These are phyloP conservation scores for Cystobasidium slooffiae DNA, from an alignment of 1,284 basidiomycete genomes.

Conservation along the genomic window DNA sequence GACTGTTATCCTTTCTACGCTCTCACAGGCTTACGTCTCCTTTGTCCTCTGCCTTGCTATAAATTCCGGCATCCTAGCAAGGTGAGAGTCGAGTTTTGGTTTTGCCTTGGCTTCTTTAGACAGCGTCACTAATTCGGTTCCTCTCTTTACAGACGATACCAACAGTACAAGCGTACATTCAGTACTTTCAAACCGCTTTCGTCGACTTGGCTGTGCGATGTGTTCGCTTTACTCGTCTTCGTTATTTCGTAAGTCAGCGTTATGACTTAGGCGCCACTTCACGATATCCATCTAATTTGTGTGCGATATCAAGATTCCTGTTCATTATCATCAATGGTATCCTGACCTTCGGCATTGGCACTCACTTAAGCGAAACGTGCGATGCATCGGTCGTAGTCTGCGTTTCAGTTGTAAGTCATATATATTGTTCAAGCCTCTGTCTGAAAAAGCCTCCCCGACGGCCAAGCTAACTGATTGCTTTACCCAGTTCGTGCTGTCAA, in stretches of 20 bases:
- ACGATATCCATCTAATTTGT: not conserved
- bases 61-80: conserved; percentile 32
- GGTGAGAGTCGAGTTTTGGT: not conserved
- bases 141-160: not conserved
- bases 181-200: conserved; percentile 12
- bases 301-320: not conserved
- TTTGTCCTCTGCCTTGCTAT: conserved; percentile 36
- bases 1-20: not conserved
- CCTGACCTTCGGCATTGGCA: conserved; percentile 40
- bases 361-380: conserved; percentile 21
- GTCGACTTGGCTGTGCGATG: conserved; percentile 33
- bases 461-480: not conserved
- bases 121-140: not conserved
- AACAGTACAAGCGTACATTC: conserved; percentile 23
- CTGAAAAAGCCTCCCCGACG: not conserved
- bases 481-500: conserved; percentile 38
- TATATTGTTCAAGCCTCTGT: not conserved
- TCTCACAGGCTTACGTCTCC: conserved; percentile 18
- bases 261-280: not conserved
- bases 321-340: conserved; percentile 35
- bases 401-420: conserved; percentile 30
- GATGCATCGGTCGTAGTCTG: conserved; percentile 40
- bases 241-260: conserved; percentile 23
- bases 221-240: conserved; percentile 25
- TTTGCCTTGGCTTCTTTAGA: not conserved